Conservation (phyloP, 306 rosid species). For the Castanea sativa region DNA sequence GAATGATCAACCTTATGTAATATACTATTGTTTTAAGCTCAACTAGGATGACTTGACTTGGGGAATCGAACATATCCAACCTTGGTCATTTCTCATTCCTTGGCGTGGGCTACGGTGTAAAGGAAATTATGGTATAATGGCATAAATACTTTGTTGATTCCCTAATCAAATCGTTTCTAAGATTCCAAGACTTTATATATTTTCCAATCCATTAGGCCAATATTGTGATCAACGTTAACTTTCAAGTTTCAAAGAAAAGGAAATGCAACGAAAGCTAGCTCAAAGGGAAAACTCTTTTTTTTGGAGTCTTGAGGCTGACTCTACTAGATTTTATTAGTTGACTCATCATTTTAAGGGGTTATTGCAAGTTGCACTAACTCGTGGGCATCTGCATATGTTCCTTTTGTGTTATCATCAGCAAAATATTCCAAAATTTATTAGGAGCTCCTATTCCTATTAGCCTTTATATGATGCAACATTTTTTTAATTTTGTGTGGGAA, state of each 20-base stretch:
- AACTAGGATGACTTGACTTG: not conserved
- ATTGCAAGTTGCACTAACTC: too few species aligned
- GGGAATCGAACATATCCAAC: not conserved
- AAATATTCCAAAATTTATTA: too few species aligned
- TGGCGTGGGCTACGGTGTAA: not conserved
- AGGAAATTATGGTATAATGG: not conserved
- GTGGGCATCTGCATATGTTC: too few species aligned
- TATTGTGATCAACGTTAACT: not conserved
- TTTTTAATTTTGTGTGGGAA: too few species aligned
- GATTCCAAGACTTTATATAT: conserved; percentile 28
- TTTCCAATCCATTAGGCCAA: conserved; percentile 2
- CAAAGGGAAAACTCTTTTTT: not conserved
- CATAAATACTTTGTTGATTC: not conserved
- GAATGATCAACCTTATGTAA: not conserved
- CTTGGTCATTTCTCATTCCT: not conserved
- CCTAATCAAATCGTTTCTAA: conserved; percentile 11
- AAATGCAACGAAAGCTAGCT: not conserved
- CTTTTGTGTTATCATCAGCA: too few species aligned
- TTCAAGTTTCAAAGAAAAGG: not conserved
- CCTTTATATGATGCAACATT: too few species aligned
- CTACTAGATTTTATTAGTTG: conserved; percentile 30
- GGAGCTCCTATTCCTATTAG: too few species aligned
- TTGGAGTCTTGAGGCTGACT: conserved; percentile 46
- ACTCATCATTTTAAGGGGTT: conserved; percentile 22
- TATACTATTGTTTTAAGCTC: not conserved